These are phyloP conservation scores for Heliophila coronopifolia DNA, from an alignment of 441 rosid species.

Conservation along the genomic window DNA sequence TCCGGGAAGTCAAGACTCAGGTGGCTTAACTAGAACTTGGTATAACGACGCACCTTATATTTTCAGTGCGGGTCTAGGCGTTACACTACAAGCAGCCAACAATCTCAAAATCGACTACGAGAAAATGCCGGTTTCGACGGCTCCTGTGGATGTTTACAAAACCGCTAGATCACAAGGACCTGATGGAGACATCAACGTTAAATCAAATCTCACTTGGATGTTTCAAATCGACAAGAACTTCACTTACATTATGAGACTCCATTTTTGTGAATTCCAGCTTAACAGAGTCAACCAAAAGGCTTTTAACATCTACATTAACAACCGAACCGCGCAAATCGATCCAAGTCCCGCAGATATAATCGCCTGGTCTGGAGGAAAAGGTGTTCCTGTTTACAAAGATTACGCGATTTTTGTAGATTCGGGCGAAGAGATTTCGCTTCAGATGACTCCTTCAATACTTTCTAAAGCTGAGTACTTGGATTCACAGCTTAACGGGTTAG, in stretches of 20 bases:
- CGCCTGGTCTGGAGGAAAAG: conserved; percentile 40
- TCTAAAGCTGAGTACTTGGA: conserved; percentile 34
- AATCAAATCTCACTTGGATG: conserved; percentile 54
- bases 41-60: conserved; percentile 53
- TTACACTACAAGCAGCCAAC: conserved; percentile 27
- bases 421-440: conserved; percentile 34
- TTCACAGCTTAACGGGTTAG: conserved; percentile 45
- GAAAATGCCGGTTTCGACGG: conserved; percentile 28
- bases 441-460: conserved; percentile 35
- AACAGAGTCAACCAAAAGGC: conserved; percentile 40
- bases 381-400: conserved; percentile 41
- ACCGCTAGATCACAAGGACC: conserved; percentile 55
- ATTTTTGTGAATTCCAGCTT: conserved; percentile 45
- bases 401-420: conserved; percentile 34
- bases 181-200: conserved; percentile 29
- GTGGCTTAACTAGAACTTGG: conserved; percentile 47
- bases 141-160: conserved; percentile 43
- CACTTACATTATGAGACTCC: conserved; percentile 52
- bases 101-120: conserved; percentile 33
- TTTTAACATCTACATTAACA: conserved; percentile 46
- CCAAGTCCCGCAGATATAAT: conserved; percentile 36
- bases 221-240: conserved; percentile 51
- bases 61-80: conserved; percentile 41
- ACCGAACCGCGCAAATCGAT: conserved; percentile 39
- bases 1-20: conserved; percentile 37